phyloP scores from a whole-genome alignment of 2,329 filamentous ascomycete species.

The Botrytis galanthina region DNA sequence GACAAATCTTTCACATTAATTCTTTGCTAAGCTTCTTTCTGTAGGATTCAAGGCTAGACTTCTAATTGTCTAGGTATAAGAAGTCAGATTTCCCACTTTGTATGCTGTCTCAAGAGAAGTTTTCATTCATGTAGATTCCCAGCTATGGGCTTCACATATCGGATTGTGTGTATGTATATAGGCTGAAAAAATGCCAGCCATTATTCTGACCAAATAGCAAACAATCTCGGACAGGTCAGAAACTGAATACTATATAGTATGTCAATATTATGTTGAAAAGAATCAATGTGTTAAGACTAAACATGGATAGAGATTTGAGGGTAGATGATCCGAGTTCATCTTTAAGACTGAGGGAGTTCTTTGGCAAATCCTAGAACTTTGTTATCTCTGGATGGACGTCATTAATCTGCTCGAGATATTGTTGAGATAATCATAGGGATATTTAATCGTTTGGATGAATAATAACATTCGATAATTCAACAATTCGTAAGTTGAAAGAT shows the following conservation, averaged over 20 bases:
- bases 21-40: no score
- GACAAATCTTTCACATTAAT: background rate
- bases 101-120: background rate
- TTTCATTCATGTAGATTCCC: background rate
- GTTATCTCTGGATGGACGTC: background rate
- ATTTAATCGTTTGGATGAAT: no score
- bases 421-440: no score
- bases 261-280: rapidly evolving
- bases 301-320: background rate
- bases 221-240: background rate
- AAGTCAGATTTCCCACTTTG: background rate
- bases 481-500: background rate
- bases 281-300: background rate
- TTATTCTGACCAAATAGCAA: background rate
- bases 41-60: background rate
- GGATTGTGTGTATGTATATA: background rate
- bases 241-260: rapidly evolving
- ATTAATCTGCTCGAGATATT: background rate
- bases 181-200: background rate
- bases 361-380: background rate
- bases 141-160: background rate
- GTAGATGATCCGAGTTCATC: background rate
- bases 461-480: no score
- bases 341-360: background rate
- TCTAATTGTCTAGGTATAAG: background rate